phyloP scores from a whole-genome alignment of 73 alveolate species.

The Paramecium sonneborni region DNA sequence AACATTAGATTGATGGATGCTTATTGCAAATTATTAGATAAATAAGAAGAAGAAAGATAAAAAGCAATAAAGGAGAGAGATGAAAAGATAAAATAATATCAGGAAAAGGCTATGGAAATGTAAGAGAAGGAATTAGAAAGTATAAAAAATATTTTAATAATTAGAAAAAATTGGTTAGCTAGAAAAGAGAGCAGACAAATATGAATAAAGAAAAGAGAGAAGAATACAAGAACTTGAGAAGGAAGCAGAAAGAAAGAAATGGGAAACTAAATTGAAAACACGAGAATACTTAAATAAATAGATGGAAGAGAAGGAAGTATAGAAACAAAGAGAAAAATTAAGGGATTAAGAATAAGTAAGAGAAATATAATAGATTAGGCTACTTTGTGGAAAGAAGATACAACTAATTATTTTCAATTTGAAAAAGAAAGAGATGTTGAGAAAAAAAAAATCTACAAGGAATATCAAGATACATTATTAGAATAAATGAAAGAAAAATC shows the following conservation, averaged over 20 bases:
- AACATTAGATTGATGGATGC: constrained; percentile 68
- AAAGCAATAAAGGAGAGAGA: constrained; percentile 63
- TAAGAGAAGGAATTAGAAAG: constrained; percentile 55
- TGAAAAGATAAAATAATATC: constrained; percentile 47
- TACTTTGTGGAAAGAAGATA: constrained; percentile 63
- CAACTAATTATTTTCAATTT: constrained; percentile 52
- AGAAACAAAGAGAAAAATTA: constrained; percentile 50
- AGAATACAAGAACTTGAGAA: constrained; percentile 55
- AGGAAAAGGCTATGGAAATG: constrained; percentile 53
- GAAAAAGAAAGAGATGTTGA: constrained; percentile 59
- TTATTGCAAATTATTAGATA: constrained; percentile 59
- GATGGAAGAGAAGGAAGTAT: constrained; percentile 62
- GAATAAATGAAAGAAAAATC: constrained; percentile 57
- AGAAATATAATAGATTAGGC: background rate
- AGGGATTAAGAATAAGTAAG: constrained; percentile 56
- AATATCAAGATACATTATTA: background rate
- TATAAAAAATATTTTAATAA: background rate
- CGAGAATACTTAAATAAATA: constrained; percentile 56
- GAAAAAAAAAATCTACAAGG: constrained; percentile 54
- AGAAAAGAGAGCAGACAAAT: constrained; percentile 64
- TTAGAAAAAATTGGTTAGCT: constrained; percentile 54
- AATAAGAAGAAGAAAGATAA: constrained; percentile 61
- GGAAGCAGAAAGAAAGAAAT: constrained; percentile 44
- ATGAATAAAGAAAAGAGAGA: constrained; percentile 64
- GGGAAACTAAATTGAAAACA: constrained; percentile 45